Conservation (phyloP, 2,329 filamentous ascomycete species). For the Alternaria tenuissima region DNA sequence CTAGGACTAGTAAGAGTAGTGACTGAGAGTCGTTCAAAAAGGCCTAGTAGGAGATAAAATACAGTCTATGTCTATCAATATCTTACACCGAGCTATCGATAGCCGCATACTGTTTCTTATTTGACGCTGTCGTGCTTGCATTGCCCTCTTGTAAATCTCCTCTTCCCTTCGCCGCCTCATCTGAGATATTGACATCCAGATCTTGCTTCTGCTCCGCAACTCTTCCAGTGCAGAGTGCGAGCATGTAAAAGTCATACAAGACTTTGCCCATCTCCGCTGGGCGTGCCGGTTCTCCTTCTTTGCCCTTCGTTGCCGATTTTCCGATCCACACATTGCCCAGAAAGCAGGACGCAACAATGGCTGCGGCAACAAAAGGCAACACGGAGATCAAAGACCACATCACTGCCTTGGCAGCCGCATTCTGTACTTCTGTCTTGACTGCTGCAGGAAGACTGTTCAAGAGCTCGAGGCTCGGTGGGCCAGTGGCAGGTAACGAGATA, state of each 20-base stretch:
- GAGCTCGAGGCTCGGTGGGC: conserved; percentile 42
- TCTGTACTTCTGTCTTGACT: conserved; percentile 51
- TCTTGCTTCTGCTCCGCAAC: conserved; percentile 21
- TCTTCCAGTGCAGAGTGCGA: conserved; percentile 23
- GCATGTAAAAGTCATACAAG: conserved; percentile 29
- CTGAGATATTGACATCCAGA: conserved; percentile 23
- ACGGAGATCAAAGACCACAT: conserved; percentile 71
- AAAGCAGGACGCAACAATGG: conserved; percentile 54
- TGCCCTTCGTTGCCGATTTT: conserved; percentile 25
- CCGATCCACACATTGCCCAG: conserved; percentile 64
- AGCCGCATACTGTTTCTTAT: background rate
- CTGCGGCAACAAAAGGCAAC: conserved; percentile 64
- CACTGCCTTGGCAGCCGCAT: conserved; percentile 64
- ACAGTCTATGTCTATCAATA: background rate
- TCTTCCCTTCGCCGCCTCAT: conserved; percentile 12
- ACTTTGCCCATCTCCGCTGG: conserved; percentile 27
- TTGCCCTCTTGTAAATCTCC: background rate
- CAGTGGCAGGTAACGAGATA: conserved; percentile 25
- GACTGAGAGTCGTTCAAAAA: background rate
- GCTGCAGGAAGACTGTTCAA: conserved; percentile 50
- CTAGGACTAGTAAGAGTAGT: conserved; percentile 10
- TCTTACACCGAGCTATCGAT: background rate
- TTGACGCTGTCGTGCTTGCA: background rate
- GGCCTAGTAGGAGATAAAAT: background rate
- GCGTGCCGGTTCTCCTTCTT: conserved; percentile 17